Percentiles rank a stretch among this genome's conserved stretches.
Evolutionary conservation across 805 yeast species (phyloP).

Genomic region (Vanderwaltozyma tropicalis): DNA sequence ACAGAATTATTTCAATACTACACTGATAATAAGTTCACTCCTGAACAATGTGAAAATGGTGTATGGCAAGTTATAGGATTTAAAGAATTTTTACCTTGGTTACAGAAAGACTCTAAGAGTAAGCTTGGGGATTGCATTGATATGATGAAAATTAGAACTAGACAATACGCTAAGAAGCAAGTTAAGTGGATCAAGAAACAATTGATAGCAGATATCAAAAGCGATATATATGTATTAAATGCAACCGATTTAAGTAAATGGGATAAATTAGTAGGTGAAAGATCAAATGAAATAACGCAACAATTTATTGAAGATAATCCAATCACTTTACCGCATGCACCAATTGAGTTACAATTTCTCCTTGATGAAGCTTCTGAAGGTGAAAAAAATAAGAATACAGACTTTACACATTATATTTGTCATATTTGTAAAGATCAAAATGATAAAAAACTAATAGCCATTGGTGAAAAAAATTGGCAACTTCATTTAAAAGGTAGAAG

Average conservation of each 20-base stretch:
- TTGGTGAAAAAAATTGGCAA: slow-evolving; percentile 65
- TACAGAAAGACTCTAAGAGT: slow-evolving; percentile 20
- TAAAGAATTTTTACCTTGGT: slow-evolving; percentile 77
- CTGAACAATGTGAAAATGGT: slow-evolving; percentile 53
- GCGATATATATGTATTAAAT: slow-evolving; percentile 56
- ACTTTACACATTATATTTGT: slow-evolving; percentile 62
- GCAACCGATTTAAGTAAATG: slow-evolving; percentile 64
- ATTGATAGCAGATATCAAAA: slow-evolving; percentile 52
- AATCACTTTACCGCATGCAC: slow-evolving; percentile 27
- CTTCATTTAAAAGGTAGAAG: slow-evolving; percentile 58
- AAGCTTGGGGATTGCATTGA: slow-evolving; percentile 42
- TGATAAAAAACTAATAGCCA: slow-evolving; percentile 47
- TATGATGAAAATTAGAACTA: slow-evolving; percentile 72
- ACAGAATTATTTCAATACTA: slow-evolving; percentile 44
- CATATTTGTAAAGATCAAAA: slow-evolving; percentile 48
- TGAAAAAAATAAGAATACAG: slow-evolving; percentile 4
- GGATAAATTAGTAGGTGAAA: slow-evolving; percentile 42
- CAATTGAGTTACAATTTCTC: slow-evolving; percentile 28
- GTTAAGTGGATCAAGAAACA: slow-evolving; percentile 81
- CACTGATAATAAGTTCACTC: slow-evolving; percentile 15
- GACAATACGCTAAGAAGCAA: slow-evolving; percentile 81
- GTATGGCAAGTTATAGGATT: slow-evolving; percentile 94
- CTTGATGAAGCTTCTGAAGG: slow-evolving; percentile 9
- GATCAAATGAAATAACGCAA: slow-evolving; percentile 45
- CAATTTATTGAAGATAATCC: slow-evolving; percentile 26